A percentile compares a stretch with the other conserved stretches of the same genome.
Evolutionary conservation across 2,329 filamentous ascomycete genomes (phyloP).

Genomic region (Sarocladium strictum): DNA sequence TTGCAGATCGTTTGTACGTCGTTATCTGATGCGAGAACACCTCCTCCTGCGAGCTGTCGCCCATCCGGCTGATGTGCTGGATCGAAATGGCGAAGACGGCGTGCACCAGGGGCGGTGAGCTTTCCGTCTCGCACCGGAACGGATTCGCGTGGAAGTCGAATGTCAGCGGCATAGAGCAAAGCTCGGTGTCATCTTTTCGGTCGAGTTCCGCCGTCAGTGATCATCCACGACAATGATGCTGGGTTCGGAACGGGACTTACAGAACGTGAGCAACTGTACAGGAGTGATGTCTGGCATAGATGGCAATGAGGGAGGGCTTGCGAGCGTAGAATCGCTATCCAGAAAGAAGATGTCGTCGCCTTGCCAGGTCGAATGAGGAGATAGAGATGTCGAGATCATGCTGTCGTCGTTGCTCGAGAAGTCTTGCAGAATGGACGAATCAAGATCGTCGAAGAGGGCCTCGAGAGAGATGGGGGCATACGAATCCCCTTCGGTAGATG

Average conservation of each 20-base stretch:
- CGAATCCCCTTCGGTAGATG: neutral
- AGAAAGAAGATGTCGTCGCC: neutral
- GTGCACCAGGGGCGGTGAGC: conserved; percentile 3
- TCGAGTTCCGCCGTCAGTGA: neutral
- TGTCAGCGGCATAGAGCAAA: conserved; percentile 10
- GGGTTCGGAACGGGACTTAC: neutral
- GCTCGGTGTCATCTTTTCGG: conserved; percentile 8
- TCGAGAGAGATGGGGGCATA: neutral
- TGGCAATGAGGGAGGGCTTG: neutral
- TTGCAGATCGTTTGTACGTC: conserved; percentile 9
- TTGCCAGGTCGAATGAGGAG: neutral
- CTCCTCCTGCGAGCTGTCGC: neutral
- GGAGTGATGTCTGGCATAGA: neutral
- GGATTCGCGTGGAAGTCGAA: conserved; percentile 10
- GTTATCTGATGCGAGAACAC: neutral
- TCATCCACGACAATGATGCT: too few species aligned
- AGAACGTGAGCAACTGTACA: conserved; percentile 10
- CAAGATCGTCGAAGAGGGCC: neutral
- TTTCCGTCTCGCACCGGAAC: conserved; percentile 8
- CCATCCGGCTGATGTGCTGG: conserved; percentile 9
- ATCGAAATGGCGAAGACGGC: conserved; percentile 10
- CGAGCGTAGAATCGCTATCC: neutral
- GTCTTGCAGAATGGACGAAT: neutral
- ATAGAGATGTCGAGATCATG: neutral
- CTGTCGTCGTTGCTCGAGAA: neutral